Evolutionary conservation across 2,329 filamentous ascomycete genomes (phyloP).

Genomic region (Calonectria ilicicola): DNA sequence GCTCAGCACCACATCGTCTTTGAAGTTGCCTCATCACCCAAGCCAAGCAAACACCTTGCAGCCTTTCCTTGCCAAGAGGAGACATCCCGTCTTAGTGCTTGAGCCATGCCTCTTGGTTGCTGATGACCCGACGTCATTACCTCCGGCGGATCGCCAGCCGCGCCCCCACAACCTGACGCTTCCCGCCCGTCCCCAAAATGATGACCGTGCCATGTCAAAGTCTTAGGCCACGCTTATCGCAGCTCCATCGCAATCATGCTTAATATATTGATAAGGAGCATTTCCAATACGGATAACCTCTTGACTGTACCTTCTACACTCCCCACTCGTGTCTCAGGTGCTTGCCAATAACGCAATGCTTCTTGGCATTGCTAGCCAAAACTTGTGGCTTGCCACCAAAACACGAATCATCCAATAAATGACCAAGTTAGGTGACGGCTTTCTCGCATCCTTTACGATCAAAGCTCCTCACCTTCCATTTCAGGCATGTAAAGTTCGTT

Average conservation of each 20-base stretch:
- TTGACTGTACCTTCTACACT: background rate
- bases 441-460: background rate
- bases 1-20: too few relatives aligned
- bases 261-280: slow-evolving; percentile 1
- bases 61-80: background rate
- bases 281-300: background rate
- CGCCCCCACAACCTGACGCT: background rate
- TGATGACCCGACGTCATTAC: background rate
- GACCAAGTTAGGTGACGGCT: background rate
- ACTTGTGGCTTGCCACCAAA: background rate
- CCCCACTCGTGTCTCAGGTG: background rate
- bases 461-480: slow-evolving; percentile 8
- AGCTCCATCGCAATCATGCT: background rate
- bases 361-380: background rate
- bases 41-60: background rate
- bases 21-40: background rate
- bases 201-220: background rate
- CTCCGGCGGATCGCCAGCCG: background rate
- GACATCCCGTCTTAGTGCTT: background rate
- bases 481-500: slow-evolving; percentile 1
- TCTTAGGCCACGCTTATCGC: background rate
- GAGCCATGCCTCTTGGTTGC: background rate
- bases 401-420: background rate
- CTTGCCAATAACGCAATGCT: background rate
- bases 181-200: background rate